Conservation (phyloP, 1,139 yeast species). For the Eremothecium gossypii region DNA sequence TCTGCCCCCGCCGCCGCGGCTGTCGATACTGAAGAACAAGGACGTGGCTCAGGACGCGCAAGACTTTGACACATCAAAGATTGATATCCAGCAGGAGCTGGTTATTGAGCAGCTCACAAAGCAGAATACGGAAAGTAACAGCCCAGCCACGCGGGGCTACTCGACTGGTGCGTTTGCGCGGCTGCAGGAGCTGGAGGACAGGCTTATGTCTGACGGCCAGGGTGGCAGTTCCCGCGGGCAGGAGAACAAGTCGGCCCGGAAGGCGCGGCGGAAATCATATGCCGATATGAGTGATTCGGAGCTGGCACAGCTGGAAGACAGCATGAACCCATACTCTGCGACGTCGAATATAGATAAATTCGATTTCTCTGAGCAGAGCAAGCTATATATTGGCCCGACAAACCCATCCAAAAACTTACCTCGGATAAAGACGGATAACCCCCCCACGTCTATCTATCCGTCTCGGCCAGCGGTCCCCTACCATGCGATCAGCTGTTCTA, state of each 20-base stretch:
- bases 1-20: slow-evolving; percentile 32
- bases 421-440: slow-evolving; percentile 9
- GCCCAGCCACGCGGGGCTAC: slow-evolving; percentile 24
- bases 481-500: slow-evolving; percentile 41
- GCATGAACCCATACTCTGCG: slow-evolving; percentile 32
- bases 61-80: slow-evolving; percentile 19
- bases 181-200: slow-evolving; percentile 28
- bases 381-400: slow-evolving; percentile 11
- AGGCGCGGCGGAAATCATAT: slow-evolving; percentile 43
- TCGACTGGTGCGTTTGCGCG: slow-evolving; percentile 28
- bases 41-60: slow-evolving; percentile 11
- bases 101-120: slow-evolving; percentile 17
- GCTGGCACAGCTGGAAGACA: slow-evolving; percentile 50
- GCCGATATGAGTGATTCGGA: slow-evolving; percentile 60
- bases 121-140: slow-evolving; percentile 24
- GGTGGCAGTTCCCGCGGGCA: neutral
- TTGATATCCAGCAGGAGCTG: slow-evolving; percentile 16
- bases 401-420: slow-evolving; percentile 6
- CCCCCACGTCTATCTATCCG: slow-evolving; percentile 35
- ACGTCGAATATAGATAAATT: slow-evolving; percentile 24
- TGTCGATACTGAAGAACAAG: slow-evolving; percentile 24
- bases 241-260: slow-evolving; percentile 1
- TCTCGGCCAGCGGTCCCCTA: slow-evolving; percentile 45
- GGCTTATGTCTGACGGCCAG: slow-evolving; percentile 10
- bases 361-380: slow-evolving; percentile 26